Percentiles rank a stretch among this genome's conserved stretches.
Evolutionary conservation across 2,329 filamentous ascomycete genomes (phyloP).

Genomic region (Phaeosphaeria sp.): DNA sequence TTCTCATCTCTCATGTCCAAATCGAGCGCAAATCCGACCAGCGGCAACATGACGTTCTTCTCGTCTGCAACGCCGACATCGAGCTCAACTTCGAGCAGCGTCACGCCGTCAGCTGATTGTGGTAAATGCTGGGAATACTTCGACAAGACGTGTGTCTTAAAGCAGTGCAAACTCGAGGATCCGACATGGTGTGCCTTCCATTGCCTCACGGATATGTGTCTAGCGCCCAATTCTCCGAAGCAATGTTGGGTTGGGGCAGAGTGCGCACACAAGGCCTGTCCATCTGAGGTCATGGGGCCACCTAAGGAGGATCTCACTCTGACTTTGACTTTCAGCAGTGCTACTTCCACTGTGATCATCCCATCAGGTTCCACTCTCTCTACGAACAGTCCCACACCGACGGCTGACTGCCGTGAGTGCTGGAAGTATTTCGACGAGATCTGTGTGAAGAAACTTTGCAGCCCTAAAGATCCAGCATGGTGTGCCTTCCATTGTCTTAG

Average conservation of each 20-base stretch:
- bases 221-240: background rate
- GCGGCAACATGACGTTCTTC: no score
- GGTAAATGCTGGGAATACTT: slow-evolving; percentile 1
- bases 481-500: background rate
- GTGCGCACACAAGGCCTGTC: background rate
- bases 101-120: background rate
- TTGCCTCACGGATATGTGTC: slow-evolving; percentile 1
- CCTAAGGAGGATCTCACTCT: background rate
- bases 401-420: background rate
- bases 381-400: background rate
- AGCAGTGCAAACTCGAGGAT: background rate
- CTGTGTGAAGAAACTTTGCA: background rate
- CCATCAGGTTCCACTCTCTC: background rate
- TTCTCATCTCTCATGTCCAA: background rate
- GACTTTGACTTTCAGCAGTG: background rate
- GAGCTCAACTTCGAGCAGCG: background rate
- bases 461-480: background rate
- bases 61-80: background rate
- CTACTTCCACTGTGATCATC: background rate
- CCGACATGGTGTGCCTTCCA: background rate
- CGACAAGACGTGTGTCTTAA: background rate
- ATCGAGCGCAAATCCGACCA: background rate
- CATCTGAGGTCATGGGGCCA: background rate
- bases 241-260: background rate
- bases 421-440: background rate